These are phyloP conservation scores for Colletotrichum aenigma DNA, from an alignment of 2,329 filamentous ascomycete species.

Conservation along the genomic window DNA sequence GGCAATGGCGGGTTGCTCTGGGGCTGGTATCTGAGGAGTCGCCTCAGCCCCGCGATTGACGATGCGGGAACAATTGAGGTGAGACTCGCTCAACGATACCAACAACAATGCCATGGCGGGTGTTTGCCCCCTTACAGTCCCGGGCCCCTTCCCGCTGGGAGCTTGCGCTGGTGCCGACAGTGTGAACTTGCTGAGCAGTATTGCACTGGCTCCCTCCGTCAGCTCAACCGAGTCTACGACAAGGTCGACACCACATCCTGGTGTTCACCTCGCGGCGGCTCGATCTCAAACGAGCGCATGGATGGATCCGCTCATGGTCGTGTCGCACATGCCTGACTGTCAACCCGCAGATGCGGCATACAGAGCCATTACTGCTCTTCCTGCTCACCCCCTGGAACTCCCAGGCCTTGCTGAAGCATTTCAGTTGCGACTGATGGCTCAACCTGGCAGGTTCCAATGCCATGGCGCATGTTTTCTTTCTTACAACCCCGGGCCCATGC, in stretches of 20 bases:
- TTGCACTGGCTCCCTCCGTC: not conserved
- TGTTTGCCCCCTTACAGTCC: not conserved
- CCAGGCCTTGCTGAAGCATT: too few relatives aligned
- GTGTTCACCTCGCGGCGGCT: not conserved
- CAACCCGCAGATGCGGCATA: not conserved
- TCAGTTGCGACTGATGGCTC: too few relatives aligned
- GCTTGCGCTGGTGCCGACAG: not conserved
- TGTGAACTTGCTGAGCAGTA: too few relatives aligned
- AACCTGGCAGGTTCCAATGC: not conserved
- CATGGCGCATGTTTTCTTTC: not conserved
- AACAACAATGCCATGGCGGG: fast-evolving
- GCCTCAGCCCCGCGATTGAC: fast-evolving
- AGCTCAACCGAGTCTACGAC: not conserved
- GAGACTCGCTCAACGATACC: not conserved
- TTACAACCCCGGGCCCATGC: not conserved
- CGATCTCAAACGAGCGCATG: not conserved
- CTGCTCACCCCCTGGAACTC: too few relatives aligned
- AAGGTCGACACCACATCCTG: not conserved
- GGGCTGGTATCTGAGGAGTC: not conserved
- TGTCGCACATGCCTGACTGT: not conserved
- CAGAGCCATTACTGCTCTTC: not conserved
- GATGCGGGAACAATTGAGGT: not conserved
- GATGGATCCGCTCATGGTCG: not conserved
- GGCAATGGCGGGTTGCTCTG: not conserved
- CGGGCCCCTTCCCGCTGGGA: not conserved